Base-by-base conservation (phyloP, 2,329 filamentous ascomycete genomes). In the Fusarium mangiferae region DNA sequence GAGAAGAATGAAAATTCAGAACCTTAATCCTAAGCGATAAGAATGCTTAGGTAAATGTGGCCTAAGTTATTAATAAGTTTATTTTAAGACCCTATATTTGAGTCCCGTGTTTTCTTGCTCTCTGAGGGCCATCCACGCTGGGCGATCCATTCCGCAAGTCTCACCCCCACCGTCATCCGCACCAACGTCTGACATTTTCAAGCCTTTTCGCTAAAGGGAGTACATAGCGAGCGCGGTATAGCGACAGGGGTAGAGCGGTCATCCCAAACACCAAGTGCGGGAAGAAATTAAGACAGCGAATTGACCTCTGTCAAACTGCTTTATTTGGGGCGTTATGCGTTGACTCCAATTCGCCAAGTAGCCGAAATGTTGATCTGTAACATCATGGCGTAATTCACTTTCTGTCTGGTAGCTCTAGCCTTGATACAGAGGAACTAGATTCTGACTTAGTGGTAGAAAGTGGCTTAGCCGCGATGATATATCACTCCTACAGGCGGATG, bases 161-260 rank as follows among this genome's bases (percentile, higher is more conserved):
- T n/a, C 22, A 33, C 7, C 11, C 15, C 46, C 28, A 4, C 30
- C 30, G n/a, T n/a, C n/a, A n/a, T n/a, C n/a, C 28, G 28, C 28
- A 28, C 28, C 28, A 28, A 28, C 28, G 6, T 28, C 28, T 28
- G 28, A 28, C 28, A 6, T 7, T 28, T 49, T 7, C 22, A 10
- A 18, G 5, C 5, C 1, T 12, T 18, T 5, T 18, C 7, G 13
- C 11, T 12, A 9, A 11, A 0, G 4, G 1, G 8, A 7, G 22
- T 7, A 6, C 5, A n/a, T 18, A 33, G 15, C 15, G 3, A 6
- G 22, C 3, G 2, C 28, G 17, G 30, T 7, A 51, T 17, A 20
- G 12, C 22, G 9, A 20, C 9, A 51, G 12, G n/a, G 17, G 12
- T 3, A 15, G 8, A 13, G 17, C 3, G 7, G 6, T 6, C 3